Percentiles rank a stretch among this genome's conserved stretches.
Conservation (phyloP, 2,329 filamentous ascomycete genomes). For the Leptodontidium sp. region DNA sequence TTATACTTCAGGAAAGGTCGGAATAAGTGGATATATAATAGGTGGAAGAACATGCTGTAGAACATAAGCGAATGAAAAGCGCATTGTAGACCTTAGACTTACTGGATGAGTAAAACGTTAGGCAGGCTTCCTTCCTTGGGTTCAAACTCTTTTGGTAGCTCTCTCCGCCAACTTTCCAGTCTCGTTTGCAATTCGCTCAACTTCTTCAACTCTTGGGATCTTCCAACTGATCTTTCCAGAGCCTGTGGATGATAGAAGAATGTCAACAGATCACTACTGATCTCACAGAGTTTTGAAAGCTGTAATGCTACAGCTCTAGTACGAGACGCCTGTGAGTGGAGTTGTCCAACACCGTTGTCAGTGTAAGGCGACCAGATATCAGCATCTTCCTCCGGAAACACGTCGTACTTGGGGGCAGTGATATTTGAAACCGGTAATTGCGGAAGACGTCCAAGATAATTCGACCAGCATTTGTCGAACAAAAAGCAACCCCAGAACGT, state of each 20-base stretch:
- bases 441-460: conserved; percentile 90
- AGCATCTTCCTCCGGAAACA: conserved; percentile 88
- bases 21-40: conserved; percentile 95
- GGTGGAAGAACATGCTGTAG: conserved; percentile 92
- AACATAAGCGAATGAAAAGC: conserved; percentile 39
- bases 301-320: conserved; percentile 85
- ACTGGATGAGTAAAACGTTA: conserved; percentile 84
- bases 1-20: conserved; percentile 93
- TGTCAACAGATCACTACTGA: conserved; percentile 87
- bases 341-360: conserved; percentile 78
- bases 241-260: conserved; percentile 89
- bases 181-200: conserved; percentile 90
- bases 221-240: conserved; percentile 70
- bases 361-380: conserved; percentile 89
- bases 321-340: conserved; percentile 79
- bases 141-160: conserved; percentile 86
- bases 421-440: conserved; percentile 83
- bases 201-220: conserved; percentile 87
- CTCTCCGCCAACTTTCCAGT: conserved; percentile 87
- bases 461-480: conserved; percentile 99
- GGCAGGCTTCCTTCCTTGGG: conserved; percentile 89
- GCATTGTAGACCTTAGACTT: conserved; percentile 54
- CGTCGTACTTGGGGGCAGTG: conserved; percentile 87
- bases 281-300: conserved; percentile 85
- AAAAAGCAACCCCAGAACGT: conserved; percentile 98